Evolutionary conservation across 352 stramenopile genomes (phyloP), one percentile per base, ranked within the genome.

Genomic region (Phytopythium sindhum): DNA sequence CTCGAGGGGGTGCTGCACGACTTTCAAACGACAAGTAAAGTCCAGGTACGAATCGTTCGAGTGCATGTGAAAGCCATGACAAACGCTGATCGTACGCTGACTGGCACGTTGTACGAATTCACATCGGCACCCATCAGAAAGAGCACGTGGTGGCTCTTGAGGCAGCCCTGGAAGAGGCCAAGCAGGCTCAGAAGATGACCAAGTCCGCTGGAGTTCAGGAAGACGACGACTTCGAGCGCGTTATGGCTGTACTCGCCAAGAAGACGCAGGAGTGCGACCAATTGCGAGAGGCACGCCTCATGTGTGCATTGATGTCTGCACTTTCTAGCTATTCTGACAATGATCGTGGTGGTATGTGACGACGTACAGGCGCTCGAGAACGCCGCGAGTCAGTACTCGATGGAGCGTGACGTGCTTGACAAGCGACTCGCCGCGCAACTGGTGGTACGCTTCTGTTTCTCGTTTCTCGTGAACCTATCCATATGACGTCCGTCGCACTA

Each of bases 181-280:
- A 69, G 45, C 26, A 41, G 4, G 63, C 60, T 39, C 61, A 37
- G 24, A 52, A 23, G 26, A 44, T 21, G 47, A 42, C 44, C 11
- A 52, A 28, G 37, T 51, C 19, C 44, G n/a, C 19, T 24, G 65
- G 24, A 37, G 53, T 41, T 12, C 58, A 60, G 15, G 62, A 70
- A 28, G 50, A 72, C n/a, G 77, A 74, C 31, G 80, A 90, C 54
- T 66, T 90, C 7, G 64, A 80, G 56, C 71, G 81, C 2, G 72
- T 90, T 1, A 78, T 89, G 60, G 69, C 76, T 7, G 72, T 76
- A 14, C 63, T 93, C 17, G 66, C 70, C 7, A 89, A 86, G 57
- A 89, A 89, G 26, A 81, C 77, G 2, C 76, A 68, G 4, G 84
- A 93, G 51, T 91, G 84, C 60, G 84, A 90, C 0, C 80, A 90